Conservation (phyloP, 2,329 filamentous ascomycete species). For the Clarireedia hainanense region DNA sequence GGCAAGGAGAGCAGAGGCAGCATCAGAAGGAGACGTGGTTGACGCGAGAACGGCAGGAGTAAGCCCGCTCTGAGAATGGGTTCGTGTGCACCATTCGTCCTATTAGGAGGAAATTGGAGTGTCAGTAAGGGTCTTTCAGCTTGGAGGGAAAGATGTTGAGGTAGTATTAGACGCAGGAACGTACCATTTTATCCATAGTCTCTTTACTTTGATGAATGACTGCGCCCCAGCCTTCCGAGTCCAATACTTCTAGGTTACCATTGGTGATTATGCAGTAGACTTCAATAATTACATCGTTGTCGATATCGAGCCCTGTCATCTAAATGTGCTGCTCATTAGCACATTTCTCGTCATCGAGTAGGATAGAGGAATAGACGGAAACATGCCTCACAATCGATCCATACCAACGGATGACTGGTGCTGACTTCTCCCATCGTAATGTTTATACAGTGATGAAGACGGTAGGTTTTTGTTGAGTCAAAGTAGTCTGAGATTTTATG, state of each 20-base stretch:
- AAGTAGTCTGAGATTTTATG: no score
- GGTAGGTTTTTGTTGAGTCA: no score
- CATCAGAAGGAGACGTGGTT: conserved; percentile 56
- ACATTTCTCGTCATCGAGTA: conserved; percentile 9
- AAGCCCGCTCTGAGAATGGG: conserved; percentile 75
- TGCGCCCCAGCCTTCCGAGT: conserved; percentile 69
- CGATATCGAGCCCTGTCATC: conserved; percentile 86
- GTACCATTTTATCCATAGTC: conserved; percentile 63
- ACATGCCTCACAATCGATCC: conserved; percentile 13
- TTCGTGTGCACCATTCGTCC: conserved; percentile 80
- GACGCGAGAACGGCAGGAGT: conserved; percentile 70
- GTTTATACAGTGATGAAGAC: no score
- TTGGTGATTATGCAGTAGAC: conserved; percentile 91
- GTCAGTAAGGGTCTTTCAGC: background rate
- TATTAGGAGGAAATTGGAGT: conserved; percentile 4
- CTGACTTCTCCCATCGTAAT: conserved; percentile 6
- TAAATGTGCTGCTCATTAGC: conserved; percentile 32
- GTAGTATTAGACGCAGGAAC: background rate
- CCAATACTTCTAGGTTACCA: conserved; percentile 65
- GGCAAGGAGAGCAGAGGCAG: conserved; percentile 63
- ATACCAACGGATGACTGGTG: conserved; percentile 10
- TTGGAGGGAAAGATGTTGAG: background rate
- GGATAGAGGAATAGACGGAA: background rate
- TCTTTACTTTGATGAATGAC: conserved; percentile 66
- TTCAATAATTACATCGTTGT: conserved; percentile 78